Evolutionary conservation across 2,329 filamentous ascomycete genomes (phyloP).

Genomic region (Zasmidium cellare): DNA sequence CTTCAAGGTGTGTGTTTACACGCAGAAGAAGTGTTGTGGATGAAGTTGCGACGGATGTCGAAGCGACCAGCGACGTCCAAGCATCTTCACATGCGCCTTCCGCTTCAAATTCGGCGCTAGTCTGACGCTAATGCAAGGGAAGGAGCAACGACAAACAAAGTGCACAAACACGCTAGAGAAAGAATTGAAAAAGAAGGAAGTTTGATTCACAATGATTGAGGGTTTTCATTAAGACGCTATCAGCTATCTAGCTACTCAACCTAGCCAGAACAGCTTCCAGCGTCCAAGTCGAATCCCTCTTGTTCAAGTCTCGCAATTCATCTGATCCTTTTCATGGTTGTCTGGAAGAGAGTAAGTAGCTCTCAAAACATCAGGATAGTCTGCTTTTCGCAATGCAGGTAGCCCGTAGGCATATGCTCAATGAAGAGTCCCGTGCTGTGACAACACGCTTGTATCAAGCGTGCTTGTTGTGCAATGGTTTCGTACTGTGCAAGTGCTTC

Average conservation of each 20-base stretch:
- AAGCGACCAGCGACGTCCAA: too few relatives aligned
- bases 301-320: not conserved
- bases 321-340: not conserved
- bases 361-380: not conserved
- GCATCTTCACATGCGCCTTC: too few relatives aligned
- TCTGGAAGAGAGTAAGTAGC: not conserved
- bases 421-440: not conserved
- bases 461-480: not conserved
- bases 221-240: too few relatives aligned
- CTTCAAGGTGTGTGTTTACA: not conserved
- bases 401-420: not conserved
- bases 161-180: too few relatives aligned
- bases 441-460: not conserved
- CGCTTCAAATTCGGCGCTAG: too few relatives aligned
- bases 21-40: not conserved
- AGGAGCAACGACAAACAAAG: too few relatives aligned
- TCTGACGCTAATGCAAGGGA: too few relatives aligned
- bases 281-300: not conserved
- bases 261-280: not conserved
- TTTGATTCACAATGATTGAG: too few relatives aligned
- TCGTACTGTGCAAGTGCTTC: not conserved
- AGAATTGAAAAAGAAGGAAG: not conserved
- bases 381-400: not conserved
- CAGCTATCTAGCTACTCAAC: conserved; percentile 2
- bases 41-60: not conserved